phyloP scores from a whole-genome alignment of 306 rosid species.

The Corylus avellana region DNA sequence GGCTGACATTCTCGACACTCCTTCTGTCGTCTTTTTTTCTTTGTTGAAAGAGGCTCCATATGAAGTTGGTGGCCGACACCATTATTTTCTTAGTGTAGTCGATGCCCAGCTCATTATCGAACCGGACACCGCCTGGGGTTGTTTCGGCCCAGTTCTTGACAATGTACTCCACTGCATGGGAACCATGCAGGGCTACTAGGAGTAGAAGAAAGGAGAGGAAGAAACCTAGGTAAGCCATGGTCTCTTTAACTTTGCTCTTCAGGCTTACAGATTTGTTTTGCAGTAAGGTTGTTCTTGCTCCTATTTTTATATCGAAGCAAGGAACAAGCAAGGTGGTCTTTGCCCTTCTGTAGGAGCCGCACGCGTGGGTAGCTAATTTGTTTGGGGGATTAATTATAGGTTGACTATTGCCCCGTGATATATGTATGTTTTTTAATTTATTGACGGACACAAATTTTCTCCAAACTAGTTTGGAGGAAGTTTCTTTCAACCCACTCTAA shows the following conservation, averaged over 20 bases:
- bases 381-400: too few species aligned
- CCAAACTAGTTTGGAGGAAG: too few species aligned
- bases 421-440: too few species aligned
- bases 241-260: background rate
- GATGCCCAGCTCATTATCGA: constrained; percentile 33
- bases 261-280: background rate
- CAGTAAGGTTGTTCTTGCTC: too few species aligned
- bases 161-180: constrained; percentile 36
- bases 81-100: constrained; percentile 32
- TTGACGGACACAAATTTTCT: too few species aligned
- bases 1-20: constrained; percentile 18
- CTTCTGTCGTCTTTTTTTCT: constrained; percentile 18
- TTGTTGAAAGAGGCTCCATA: constrained; percentile 34
- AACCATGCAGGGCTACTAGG: constrained; percentile 24
- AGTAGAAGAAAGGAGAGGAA: constrained; percentile 25
- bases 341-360: too few species aligned
- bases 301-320: too few species aligned
- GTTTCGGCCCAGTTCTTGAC: constrained; percentile 41
- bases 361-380: too few species aligned
- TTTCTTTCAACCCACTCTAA: too few species aligned
- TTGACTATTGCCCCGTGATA: too few species aligned
- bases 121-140: constrained; percentile 46
- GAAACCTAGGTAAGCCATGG: constrained; percentile 22
- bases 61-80: constrained; percentile 31
- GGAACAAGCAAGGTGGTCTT: too few species aligned